Evolutionary conservation across 257 asterid species (phyloP).

Genomic region (Ballota nigra): DNA sequence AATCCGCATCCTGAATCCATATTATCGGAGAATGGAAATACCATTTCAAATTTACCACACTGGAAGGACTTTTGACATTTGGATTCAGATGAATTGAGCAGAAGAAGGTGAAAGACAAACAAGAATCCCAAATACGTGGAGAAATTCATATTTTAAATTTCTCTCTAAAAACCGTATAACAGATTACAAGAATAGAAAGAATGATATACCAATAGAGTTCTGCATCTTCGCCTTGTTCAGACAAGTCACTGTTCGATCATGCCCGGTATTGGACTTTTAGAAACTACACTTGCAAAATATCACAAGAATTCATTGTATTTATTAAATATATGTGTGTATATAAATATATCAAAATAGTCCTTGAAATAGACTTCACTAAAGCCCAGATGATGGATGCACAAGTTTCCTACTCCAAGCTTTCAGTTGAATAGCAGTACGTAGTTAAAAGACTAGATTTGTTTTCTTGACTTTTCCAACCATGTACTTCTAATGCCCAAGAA

Average conservation of each 20-base stretch:
- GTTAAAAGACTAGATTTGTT: not conserved
- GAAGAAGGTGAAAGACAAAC: not conserved
- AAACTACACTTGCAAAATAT: not conserved
- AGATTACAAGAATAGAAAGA: not conserved
- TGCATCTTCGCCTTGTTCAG: not conserved
- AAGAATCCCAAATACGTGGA: not conserved
- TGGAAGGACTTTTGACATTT: constrained; percentile 4
- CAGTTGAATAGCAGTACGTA: not conserved
- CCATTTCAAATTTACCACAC: constrained; percentile 19
- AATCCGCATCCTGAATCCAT: constrained; percentile 27
- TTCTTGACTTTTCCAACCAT: not conserved
- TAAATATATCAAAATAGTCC: too few relatives aligned
- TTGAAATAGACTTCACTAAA: not conserved
- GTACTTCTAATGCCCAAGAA: not conserved
- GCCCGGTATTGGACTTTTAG: not conserved
- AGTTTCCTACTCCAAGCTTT: not conserved
- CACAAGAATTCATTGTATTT: not conserved
- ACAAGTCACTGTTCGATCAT: not conserved
- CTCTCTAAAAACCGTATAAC: not conserved
- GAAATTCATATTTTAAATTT: not conserved
- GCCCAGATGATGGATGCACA: not conserved
- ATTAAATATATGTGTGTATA: not conserved
- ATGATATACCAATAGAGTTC: not conserved
- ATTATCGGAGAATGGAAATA: constrained; percentile 21
- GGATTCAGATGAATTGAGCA: not conserved